Percentiles rank a stretch among this genome's conserved stretches.
These are phyloP conservation scores for Rhynchosporium graminicola DNA, from an alignment of 2,329 filamentous ascomycete species.

Conservation along the genomic window DNA sequence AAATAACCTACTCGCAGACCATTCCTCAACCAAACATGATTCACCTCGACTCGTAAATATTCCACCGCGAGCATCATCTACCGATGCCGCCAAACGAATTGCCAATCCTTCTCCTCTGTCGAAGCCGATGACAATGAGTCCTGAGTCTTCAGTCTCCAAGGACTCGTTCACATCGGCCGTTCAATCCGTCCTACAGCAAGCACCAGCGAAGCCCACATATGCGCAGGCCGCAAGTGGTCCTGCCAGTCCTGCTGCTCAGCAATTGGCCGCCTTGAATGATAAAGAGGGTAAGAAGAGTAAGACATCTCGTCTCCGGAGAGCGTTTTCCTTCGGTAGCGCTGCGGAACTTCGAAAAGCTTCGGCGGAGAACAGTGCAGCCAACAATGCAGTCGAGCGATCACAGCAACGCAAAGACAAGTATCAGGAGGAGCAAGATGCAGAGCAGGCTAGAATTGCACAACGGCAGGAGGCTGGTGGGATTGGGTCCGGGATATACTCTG, in stretches of 20 bases:
- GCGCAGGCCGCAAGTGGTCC: slow-evolving; percentile 40
- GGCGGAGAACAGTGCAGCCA: slow-evolving; percentile 56
- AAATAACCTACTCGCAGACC: slow-evolving; percentile 43
- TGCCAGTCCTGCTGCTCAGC: slow-evolving; percentile 69
- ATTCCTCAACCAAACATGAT: slow-evolving; percentile 53
- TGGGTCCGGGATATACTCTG: slow-evolving; percentile 90
- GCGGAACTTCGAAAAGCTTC: slow-evolving; percentile 82
- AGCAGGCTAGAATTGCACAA: slow-evolving; percentile 87
- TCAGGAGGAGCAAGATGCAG: slow-evolving; percentile 69
- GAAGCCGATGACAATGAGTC: slow-evolving; percentile 65
- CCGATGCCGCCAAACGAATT: slow-evolving; percentile 61
- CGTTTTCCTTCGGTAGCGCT: slow-evolving; percentile 95
- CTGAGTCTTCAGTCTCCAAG: slow-evolving; percentile 49
- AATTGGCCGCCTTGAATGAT: slow-evolving; percentile 83
- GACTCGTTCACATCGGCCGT: slow-evolving; percentile 44
- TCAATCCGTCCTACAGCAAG: slow-evolving; percentile 39
- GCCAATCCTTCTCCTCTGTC: slow-evolving; percentile 73
- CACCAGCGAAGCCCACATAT: slow-evolving; percentile 36
- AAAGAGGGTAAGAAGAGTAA: slow-evolving; percentile 82
- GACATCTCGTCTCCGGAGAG: slow-evolving; percentile 79
- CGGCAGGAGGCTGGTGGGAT: slow-evolving; percentile 91
- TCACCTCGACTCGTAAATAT: slow-evolving; percentile 57
- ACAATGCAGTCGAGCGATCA: slow-evolving; percentile 47
- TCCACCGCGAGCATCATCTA: slow-evolving; percentile 62
- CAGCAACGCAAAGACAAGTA: slow-evolving; percentile 67